These are phyloP conservation scores for Syncephalastrum monosporum DNA, from an alignment of 371 early-diverging fungal genomes.

Conservation along the genomic window DNA sequence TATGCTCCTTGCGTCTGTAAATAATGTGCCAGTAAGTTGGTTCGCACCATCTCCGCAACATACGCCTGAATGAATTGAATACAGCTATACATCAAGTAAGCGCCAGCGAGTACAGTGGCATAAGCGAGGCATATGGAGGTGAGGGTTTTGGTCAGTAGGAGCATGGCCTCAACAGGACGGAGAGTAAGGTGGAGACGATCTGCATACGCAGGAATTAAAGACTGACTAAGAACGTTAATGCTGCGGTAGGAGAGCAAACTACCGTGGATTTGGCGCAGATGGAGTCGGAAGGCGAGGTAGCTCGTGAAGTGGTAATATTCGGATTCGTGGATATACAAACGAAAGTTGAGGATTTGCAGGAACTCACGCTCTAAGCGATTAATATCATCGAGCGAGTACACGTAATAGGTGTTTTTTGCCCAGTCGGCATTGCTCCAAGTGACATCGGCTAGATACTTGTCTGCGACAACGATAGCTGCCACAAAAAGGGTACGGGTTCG, in stretches of 20 bases:
- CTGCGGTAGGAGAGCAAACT: conserved; percentile 46
- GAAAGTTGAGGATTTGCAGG: conserved; percentile 40
- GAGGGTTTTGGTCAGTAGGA: conserved; percentile 29
- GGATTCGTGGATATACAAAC: conserved; percentile 40
- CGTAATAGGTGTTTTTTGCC: conserved; percentile 52
- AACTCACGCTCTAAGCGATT: conserved; percentile 51
- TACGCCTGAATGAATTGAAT: no score
- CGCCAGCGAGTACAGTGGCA: conserved; percentile 18
- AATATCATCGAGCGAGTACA: conserved; percentile 46
- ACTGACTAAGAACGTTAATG: conserved; percentile 49
- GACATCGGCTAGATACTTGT: conserved; percentile 46
- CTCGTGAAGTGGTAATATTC: conserved; percentile 47
- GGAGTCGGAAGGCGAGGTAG: conserved; percentile 49
- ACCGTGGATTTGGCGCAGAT: conserved; percentile 37
- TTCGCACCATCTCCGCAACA: no score
- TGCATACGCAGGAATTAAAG: conserved; percentile 40
- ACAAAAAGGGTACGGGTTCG: conserved; percentile 30
- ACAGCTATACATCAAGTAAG: conserved; percentile 5
- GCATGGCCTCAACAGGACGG: conserved; percentile 38
- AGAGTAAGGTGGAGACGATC: conserved; percentile 43
- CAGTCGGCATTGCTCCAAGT: conserved; percentile 63
- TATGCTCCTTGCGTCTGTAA: no score
- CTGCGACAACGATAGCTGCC: conserved; percentile 38
- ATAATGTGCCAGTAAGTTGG: no score
- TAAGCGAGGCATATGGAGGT: conserved; percentile 27